phyloP scores from a whole-genome alignment of 176 grass and related monocot genomes.

The Rhynchospora breviuscula region DNA sequence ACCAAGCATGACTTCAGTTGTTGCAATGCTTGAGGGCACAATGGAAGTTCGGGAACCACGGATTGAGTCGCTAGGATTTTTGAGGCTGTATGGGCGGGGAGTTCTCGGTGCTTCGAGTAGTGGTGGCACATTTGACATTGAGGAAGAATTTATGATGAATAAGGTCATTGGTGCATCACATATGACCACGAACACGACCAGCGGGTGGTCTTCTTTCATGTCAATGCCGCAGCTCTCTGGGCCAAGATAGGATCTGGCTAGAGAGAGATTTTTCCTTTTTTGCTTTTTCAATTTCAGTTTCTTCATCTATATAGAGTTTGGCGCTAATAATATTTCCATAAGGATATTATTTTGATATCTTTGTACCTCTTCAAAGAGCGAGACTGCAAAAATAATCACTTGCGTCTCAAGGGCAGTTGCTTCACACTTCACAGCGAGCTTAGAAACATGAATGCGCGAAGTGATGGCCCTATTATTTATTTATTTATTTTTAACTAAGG shows the following conservation, averaged over 20 bases:
- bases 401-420: too few relatives aligned
- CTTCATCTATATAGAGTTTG: neutral
- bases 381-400: too few relatives aligned
- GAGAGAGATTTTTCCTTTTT: neutral
- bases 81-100: neutral
- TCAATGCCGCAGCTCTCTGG: neutral
- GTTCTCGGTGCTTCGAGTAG: neutral
- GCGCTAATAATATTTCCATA: neutral
- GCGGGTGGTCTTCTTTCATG: neutral
- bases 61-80: constrained; percentile 3
- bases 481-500: too few relatives aligned
- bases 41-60: constrained; percentile 6
- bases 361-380: too few relatives aligned
- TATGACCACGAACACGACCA: neutral
- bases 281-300: neutral
- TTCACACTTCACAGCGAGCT: too few relatives aligned
- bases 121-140: neutral
- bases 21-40: constrained; percentile 39
- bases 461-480: too few relatives aligned
- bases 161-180: neutral
- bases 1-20: constrained; percentile 30
- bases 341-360: too few relatives aligned
- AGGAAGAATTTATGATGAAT: neutral
- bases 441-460: too few relatives aligned
- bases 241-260: neutral